Conservation (phyloP, 2,329 filamentous ascomycete genomes). For the Sarocladium strictum region DNA sequence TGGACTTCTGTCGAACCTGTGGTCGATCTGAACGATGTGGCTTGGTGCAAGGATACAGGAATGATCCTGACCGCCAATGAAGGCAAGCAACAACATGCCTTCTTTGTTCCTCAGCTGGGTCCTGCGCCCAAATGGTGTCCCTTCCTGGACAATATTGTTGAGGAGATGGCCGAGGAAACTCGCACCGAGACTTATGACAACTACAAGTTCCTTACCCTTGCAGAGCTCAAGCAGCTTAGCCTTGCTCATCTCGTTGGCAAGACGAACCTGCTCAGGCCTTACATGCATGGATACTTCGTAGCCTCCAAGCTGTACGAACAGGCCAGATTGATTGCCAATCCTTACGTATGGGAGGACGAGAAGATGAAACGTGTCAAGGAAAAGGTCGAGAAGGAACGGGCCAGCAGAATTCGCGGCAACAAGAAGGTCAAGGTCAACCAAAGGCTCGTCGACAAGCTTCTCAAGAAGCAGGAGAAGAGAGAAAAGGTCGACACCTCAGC, state of each 20-base stretch:
- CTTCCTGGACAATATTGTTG: constrained; percentile 94
- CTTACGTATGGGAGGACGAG: constrained; percentile 90
- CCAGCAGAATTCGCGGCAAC: constrained; percentile 84
- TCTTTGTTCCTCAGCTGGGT: constrained; percentile 90
- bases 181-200: constrained; percentile 90
- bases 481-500: constrained; percentile 51
- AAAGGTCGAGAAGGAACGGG: constrained; percentile 95
- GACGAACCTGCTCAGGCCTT: constrained; percentile 82
- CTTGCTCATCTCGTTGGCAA: constrained; percentile 85
- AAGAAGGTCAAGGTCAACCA: constrained; percentile 99
- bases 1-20: constrained; percentile 96
- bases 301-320: constrained; percentile 94
- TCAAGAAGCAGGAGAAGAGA: constrained; percentile 57
- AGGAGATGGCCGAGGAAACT: constrained; percentile 90
- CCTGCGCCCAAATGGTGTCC: constrained; percentile 93
- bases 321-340: constrained; percentile 85
- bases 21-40: constrained; percentile 91
- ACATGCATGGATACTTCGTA: constrained; percentile 99
- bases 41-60: constrained; percentile 84
- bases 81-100: constrained; percentile 88
- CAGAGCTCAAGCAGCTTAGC: constrained; percentile 79
- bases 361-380: constrained; percentile 85
- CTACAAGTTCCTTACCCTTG: constrained; percentile 92
- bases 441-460: constrained; percentile 67
- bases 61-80: constrained; percentile 98